Percentiles rank a stretch among this genome's conserved stretches.
Conservation (phyloP, 2,329 filamentous ascomycete species). For the Botrytis byssoidea region DNA sequence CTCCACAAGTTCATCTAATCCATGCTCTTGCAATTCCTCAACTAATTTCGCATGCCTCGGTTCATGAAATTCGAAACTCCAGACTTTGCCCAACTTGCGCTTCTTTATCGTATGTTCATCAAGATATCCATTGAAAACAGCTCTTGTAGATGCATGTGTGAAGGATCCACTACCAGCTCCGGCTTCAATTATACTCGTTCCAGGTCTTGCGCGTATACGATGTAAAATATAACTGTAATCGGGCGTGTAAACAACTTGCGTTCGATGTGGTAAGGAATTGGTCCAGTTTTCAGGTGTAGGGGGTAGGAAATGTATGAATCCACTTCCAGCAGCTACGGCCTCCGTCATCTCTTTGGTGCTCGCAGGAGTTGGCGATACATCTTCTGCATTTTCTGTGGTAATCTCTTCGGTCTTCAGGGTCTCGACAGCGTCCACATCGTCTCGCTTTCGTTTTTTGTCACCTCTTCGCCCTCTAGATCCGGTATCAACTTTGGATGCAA, state of each 20-base stretch:
- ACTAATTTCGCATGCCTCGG: conserved; percentile 67
- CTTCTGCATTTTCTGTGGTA: conserved; percentile 35
- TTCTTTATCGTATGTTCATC: conserved; percentile 40
- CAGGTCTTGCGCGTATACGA: conserved; percentile 70
- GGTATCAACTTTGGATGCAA: conserved; percentile 86
- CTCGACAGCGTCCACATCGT: conserved; percentile 38
- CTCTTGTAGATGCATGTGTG: conserved; percentile 73
- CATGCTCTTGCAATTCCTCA: conserved; percentile 67
- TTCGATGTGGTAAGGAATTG: conserved; percentile 73
- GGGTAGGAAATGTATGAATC: conserved; percentile 75
- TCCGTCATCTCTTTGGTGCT: conserved; percentile 45
- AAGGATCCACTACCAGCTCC: conserved; percentile 82
- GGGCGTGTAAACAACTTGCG: conserved; percentile 83
- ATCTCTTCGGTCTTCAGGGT: conserved; percentile 20
- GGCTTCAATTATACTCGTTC: conserved; percentile 73
- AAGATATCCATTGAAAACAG: conserved; percentile 72
- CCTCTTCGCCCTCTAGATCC: conserved; percentile 78
- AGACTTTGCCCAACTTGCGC: conserved; percentile 63
- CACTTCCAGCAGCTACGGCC: conserved; percentile 56
- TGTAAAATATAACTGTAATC: conserved; percentile 85
- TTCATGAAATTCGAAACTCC: conserved; percentile 80
- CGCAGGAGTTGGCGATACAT: conserved; percentile 27
- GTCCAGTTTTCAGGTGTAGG: conserved; percentile 85
- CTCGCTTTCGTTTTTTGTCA: conserved; percentile 46
- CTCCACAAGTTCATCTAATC: conserved; percentile 62